phyloP scores from a whole-genome alignment of 164 flowering plant genomes.

The Umbilicus rupestris region DNA sequence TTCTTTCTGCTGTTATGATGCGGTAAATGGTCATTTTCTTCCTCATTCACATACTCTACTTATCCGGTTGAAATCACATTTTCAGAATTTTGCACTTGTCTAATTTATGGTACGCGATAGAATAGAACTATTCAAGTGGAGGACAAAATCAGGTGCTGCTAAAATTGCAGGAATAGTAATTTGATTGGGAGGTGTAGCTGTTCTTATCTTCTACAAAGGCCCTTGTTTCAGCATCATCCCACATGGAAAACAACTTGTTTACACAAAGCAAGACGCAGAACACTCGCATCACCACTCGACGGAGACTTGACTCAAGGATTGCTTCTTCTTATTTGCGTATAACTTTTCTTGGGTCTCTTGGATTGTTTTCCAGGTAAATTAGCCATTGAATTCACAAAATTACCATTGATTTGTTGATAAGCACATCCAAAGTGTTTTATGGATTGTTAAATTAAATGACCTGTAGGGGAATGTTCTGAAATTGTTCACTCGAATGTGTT shows the following conservation, averaged over 20 bases:
- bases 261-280: neutral
- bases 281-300: slow-evolving; percentile 19
- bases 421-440: no score
- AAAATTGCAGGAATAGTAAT: slow-evolving; percentile 45
- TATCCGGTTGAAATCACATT: no score
- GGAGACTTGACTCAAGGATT: slow-evolving; percentile 51
- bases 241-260: neutral
- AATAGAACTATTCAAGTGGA: slow-evolving; percentile 50
- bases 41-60: neutral
- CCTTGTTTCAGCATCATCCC: slow-evolving; percentile 27
- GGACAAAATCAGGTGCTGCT: slow-evolving; percentile 34
- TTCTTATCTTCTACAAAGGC: slow-evolving; percentile 63
- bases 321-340: slow-evolving; percentile 44
- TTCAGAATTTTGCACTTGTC: slow-evolving; percentile 23
- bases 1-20: slow-evolving; percentile 51
- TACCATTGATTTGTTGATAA: no score
- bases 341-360: slow-evolving; percentile 45
- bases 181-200: slow-evolving; percentile 43
- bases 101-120: slow-evolving; percentile 17
- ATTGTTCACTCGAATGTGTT: slow-evolving; percentile 37
- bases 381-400: neutral
- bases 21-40: slow-evolving; percentile 20
- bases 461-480: slow-evolving; percentile 33
- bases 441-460: no score
- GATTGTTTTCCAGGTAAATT: slow-evolving; percentile 67